A percentile compares a stretch with the other conserved stretches of the same genome.
Conservation (phyloP, 495 filamentous ascomycete species). For the Penicillium waksmanii region DNA sequence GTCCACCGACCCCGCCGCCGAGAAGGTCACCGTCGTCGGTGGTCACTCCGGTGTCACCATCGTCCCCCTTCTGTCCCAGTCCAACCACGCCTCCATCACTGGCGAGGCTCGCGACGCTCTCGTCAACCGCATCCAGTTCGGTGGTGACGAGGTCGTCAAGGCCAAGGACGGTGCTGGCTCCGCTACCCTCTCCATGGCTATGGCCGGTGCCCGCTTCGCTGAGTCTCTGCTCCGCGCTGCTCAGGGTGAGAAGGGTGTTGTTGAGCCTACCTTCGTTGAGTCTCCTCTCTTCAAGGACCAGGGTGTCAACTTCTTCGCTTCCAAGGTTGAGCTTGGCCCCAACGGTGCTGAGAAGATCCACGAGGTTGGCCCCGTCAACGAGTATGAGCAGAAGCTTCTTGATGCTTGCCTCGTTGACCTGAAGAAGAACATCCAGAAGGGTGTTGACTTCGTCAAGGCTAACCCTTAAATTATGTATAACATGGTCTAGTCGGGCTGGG, state of each 20-base stretch:
- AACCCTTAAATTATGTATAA: slow-evolving; percentile 62
- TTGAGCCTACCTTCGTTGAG: slow-evolving; percentile 97
- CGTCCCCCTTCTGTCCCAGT: slow-evolving; percentile 95
- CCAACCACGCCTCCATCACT: slow-evolving; percentile 78
- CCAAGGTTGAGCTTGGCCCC: slow-evolving; percentile 90
- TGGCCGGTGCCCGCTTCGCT: slow-evolving; percentile 96
- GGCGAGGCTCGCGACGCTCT: slow-evolving; percentile 75
- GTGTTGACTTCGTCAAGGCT: slow-evolving; percentile 68
- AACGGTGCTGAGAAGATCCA: slow-evolving; percentile 94
- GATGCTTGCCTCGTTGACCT: slow-evolving; percentile 83
- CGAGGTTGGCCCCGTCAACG: slow-evolving; percentile 78
- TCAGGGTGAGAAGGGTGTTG: slow-evolving; percentile 90
- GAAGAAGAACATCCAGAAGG: slow-evolving; percentile 86
- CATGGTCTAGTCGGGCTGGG: slow-evolving; percentile 1
- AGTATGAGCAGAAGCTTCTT: slow-evolving; percentile 85
- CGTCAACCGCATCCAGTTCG: slow-evolving; percentile 96
- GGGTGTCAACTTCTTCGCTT: slow-evolving; percentile 94
- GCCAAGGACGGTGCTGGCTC: slow-evolving; percentile 98
- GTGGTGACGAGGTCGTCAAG: slow-evolving; percentile 99
- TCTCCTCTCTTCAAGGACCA: slow-evolving; percentile 96
- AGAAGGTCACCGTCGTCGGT: slow-evolving; percentile 94
- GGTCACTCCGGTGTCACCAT: slow-evolving; percentile 98
- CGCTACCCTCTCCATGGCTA: slow-evolving; percentile 98
- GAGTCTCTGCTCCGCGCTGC: slow-evolving; percentile 91
- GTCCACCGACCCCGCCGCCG: slow-evolving; percentile 82